Evolutionary conservation across 2,329 filamentous ascomycete genomes (phyloP), one percentile per base, ranked within the genome.

Genomic region (Epichloe aotearoae): DNA sequence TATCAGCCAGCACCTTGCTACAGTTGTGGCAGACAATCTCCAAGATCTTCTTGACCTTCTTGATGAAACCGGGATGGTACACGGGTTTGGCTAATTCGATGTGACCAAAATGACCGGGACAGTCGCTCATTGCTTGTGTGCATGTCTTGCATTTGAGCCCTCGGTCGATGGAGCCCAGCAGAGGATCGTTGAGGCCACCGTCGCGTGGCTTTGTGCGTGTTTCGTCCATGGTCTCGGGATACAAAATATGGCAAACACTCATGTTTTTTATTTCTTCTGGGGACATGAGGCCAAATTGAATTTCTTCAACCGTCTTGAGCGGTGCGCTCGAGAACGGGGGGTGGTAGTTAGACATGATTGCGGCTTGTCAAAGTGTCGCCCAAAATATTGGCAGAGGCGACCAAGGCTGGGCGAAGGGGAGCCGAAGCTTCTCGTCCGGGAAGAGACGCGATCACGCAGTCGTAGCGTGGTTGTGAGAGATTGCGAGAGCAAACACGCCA

Each of bases 221-320:
- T 70, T 98, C 93, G 65, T 98, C 93, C 93, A 98, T 96, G 30
- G 93, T 97, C 75, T 98, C 93, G n/a, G 93, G 90, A 66, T 96
- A 97, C 68, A 93, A 80, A 66, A 98, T 91, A 68, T 95, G 88
- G 60, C 84, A 86, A 56, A 97, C 91, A 71, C 90, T 96, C 88
- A 97, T 94, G 63, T 86, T 90, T 98, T 98, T 97, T 71, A 97
- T 95, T 75, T 98, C 94, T 68, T 98, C 93, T 26, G 93, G 93
- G 37, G 93, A 95, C 70, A 98, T 81, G 66, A 98, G 80, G 65
- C 93, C 93, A 66, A 98, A 98, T 76, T 98, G 94, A 62, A 98
- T 95, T 78, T 98, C 94, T 78, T 96, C 85, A 63, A 98, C 90
- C 59, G 86, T 95, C 77, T 93, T 91, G 79, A 97, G 79, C 69